Evolutionary conservation across 2,329 filamentous ascomycete species (phyloP), one percentile per base, ranked within the genome.

Genomic region (Hymenotorrendiella dingleyae): DNA sequence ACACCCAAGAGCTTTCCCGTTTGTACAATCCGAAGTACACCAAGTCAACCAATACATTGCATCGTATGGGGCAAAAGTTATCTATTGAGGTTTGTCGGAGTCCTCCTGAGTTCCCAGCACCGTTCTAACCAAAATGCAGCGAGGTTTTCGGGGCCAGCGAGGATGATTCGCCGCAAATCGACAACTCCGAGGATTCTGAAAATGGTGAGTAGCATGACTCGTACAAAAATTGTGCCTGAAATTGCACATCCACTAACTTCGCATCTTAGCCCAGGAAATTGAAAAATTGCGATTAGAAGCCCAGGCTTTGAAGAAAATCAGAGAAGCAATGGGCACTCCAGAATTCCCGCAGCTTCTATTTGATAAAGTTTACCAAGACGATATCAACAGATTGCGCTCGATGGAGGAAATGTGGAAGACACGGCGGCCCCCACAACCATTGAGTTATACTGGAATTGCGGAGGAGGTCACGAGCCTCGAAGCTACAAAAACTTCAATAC

Each of bases 41-140:
- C 93, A 0, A 94, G 86, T 52, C 91, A 97, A 58, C 87, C 91
- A 1, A 97, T 98, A 32, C 93, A 98, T 66, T 97, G 93, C 68
- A 98, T 98, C 48, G 91, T 98, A 2, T 98, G 93, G 93, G 91
- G 79, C 16, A 98, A 97, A 68, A 95, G 89, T 62, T 98, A 97
- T 63, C 74, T 98, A 7, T 77, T 98, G 47, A 93, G 88, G 73
- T 70, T 57, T 47, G 60, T 50, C 6, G 20, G 20, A 21, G 16
- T 17, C 4, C 9, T 8, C 44, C 23, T 29, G 12, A 32, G 11
- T n/a, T 36, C 16, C 28, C n/a, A n/a, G 14, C n/a, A n/a, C n/a
- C n/a, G n/a, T 47, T 32, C 61, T 70, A 47, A 54, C 65, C 41
- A 6, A 19, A 19, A 19, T 14, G 1, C 36, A 74, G 70, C 53